Base-by-base conservation (phyloP, 257 asterid genomes). In the Solanum arcanum region DNA sequence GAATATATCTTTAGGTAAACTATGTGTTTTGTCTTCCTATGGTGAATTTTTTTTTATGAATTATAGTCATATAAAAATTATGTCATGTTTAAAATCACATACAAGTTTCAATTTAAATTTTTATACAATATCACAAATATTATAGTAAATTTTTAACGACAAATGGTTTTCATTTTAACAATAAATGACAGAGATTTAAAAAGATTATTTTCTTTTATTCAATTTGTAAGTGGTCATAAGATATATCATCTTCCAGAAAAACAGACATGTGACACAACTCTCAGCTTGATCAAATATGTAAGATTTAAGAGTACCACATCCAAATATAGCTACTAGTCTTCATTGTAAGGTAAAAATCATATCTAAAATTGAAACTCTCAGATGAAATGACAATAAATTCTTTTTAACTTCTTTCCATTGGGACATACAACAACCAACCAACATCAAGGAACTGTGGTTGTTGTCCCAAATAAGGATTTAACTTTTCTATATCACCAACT, bases 341-440 rank as follows among this genome's bases (percentile, higher is more conserved):
- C 56, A 18, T 10, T 1, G 27, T 37, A 73, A 73, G 46, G 81
- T 37, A 73, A 35, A 73, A 35, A 37, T 73, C 81, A 73, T 5
- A 37, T 21, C 4, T 6, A 5, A n/a, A 23, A 13, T 14, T 76
- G 60, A 76, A n/a, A 42, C 37, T 42, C 5, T 14, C 62, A 75
- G 1, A 41, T 60, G 37, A 42, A 42, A 42, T 41, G 82, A 74
- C 33, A 44, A 14, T 12, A 77, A 77, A 42, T 42, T n/a, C 60
- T 9, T 90, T 83, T 20, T 94, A 95, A 83, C 89, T 86, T 87
- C 88, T 90, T 46, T 90, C 92, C 94, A 92, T 88, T 1, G 98
- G 96, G 46, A 94, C 94, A 86, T 91, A 96, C 33, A 94, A 86
- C 59, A 94, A 80, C 97, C 97, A 94, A 56, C 96, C 97, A 8